Base-by-base conservation (phyloP, 768 basidiomycete species). In the Boletales sp. region DNA sequence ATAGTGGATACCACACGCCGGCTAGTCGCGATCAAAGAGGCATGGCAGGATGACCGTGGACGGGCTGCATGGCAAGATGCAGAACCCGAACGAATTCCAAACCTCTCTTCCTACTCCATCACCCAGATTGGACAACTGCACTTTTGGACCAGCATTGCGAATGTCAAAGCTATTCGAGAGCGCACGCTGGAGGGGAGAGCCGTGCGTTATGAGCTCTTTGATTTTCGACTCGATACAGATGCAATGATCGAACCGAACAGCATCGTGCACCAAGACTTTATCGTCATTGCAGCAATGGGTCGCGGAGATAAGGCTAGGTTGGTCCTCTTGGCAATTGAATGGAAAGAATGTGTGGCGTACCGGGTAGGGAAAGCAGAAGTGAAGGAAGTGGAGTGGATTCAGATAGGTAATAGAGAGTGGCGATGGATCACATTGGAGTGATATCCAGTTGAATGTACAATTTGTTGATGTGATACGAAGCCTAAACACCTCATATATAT, bases 131-230 rank as follows among this genome's bases (percentile, higher is more conserved):
- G 58, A 8, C 58, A 46, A 2, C n/a, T 59, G 11, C 24, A 19
- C 31, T 59, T 60, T 15, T 59, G 58, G 58, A 60, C 58, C 7
- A 53, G 50, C 19, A 3, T 43, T 37, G 58, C 48, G 5, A 60
- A 43, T 11, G 4, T 48, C 27, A 45, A 12, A 14, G 38, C 12
- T 0, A 11, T 44, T n/a, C 51, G 51, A 39, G 5, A n/a, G 1
- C 19, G 38, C 11, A 24, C 9, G 5, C 0, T 3, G 1, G 46
- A 38, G 7, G 27, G 14, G 8, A 47, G 30, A 18, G 30, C 14
- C 1, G 18, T 29, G 13, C 14, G 43, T 3, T 57, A 46, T 17
- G 29, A 24, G 24, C 10, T 5, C 48, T 43, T 5, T 41, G 8
- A 32, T 19, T 15, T 32, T 18, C 5, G n/a, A 12, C 45, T 46